phyloP scores from a whole-genome alignment of 2,329 filamentous ascomycete species.

The Cladosporium sp. region DNA sequence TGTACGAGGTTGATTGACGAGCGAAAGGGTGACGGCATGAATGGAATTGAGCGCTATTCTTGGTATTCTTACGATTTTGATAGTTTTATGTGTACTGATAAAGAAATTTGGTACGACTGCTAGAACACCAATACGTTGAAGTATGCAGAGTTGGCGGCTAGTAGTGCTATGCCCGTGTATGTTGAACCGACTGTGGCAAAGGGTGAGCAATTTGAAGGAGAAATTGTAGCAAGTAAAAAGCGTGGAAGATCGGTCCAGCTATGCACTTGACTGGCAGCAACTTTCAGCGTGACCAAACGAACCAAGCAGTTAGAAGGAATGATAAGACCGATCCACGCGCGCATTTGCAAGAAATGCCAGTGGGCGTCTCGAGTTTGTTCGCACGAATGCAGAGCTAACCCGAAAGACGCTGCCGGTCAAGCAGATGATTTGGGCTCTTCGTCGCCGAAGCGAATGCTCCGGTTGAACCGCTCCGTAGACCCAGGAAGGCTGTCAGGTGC shows the following conservation, averaged over 20 bases:
- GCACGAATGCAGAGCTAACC: neutral
- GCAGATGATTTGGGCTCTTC: conserved; percentile 21
- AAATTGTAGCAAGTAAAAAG: neutral
- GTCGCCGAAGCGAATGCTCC: conserved; percentile 36
- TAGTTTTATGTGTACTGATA: neutral
- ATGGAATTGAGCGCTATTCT: neutral
- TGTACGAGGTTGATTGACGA: neutral
- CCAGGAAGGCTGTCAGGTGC: neutral
- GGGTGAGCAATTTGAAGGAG: neutral
- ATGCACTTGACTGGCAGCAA: neutral
- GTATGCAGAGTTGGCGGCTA: neutral
- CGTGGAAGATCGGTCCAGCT: neutral
- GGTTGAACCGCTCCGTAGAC: conserved; percentile 23
- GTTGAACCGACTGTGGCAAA: neutral
- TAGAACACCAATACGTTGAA: neutral
- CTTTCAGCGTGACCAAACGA: too few species aligned
- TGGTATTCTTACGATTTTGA: neutral
- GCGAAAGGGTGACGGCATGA: neutral
- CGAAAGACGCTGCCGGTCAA: neutral
- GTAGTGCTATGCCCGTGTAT: neutral
- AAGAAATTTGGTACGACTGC: neutral
- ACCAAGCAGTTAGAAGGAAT: neutral
- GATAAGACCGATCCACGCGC: too few species aligned
- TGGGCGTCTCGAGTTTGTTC: neutral
- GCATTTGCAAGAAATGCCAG: neutral